Evolutionary conservation across 2,329 filamentous ascomycete species (phyloP), one percentile per base, ranked within the genome.

Genomic region (Scleromitrula shiraiana): DNA sequence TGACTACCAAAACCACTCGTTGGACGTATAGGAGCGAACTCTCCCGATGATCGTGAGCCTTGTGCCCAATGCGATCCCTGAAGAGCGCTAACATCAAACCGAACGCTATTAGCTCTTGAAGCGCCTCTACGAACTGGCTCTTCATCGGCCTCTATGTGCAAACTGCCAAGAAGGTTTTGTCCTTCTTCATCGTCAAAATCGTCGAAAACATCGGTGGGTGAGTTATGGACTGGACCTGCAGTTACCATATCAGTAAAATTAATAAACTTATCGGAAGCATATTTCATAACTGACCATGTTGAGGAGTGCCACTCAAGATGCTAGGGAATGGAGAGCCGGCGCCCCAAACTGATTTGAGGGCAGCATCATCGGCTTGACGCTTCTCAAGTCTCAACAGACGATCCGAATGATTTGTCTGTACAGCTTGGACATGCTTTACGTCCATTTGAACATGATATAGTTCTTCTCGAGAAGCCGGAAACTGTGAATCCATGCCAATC

Each of bases 41-140:
- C 93, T 39, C 86, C 80, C 10, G 88, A 91, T 48, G 89, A 84
- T 37, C 91, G 81, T 50, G 84, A 86, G 55, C 80, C 81, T 61
- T 95, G 88, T 30, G 83, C 83, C 79, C 93, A 94, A 65, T 89
- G 78, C 7, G 79, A 89, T 40, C 88, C 85, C 59, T 95, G 89
- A 58, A 95, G 81, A 12, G 91, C 90, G 62, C 88, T 95, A 65
- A 97, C 91, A 63, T 97, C 93, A 61, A 98, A 98, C 30, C 93
- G 86, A 57, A 98, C 93, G 63, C 93, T 97, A 64, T 97, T 97
- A 40, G 93, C 91, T 58, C 93, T 79, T 15, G 93, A 98, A 15
- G 88, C 88, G 46, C 93, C 88, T 54, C 91, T 80, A 30, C 88
- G 81, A 49, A 88, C 82, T 26, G 86, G 86, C 62, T 90, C 85